Evolutionary conservation across 768 basidiomycete genomes (phyloP), one percentile per base, ranked within the genome.

Genomic region (Russula dissimulans): DNA sequence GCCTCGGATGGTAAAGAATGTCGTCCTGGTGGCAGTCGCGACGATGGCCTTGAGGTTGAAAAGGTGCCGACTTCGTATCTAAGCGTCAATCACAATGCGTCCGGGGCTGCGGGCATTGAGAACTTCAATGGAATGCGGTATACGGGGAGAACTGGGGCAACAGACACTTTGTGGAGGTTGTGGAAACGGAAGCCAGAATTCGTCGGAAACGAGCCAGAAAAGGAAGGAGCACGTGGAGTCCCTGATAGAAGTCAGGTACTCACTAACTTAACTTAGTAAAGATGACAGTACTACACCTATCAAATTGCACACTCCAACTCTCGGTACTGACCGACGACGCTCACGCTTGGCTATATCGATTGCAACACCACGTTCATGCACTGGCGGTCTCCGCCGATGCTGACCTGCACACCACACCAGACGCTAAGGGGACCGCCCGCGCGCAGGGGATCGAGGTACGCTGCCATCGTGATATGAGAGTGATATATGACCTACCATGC

Each of bases 181-280:
- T 92, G 88, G 50, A 11, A 91, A 83, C 11, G 87, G 89, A 65
- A 89, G 85, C 86, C 86, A 90, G 65, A 91, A 85, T 17, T 85
- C 83, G 9, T 87, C 22, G 22, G 84, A 87, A 42, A 89, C 78
- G 31, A 91, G 73, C 85, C 88, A 92, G 77, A 91, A 94, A 59
- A 93, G 76, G 78, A 93, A 86, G 81, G 93, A 93, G 65, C 82
- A 83, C 75, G 89, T 74, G 65, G 86, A 88, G 72, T 26, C 22
- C 22, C 22, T 26, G 22, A n/a, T n/a, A n/a, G n/a, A n/a, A n/a
- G n/a, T n/a, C n/a, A n/a, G n/a, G n/a, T n/a, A n/a, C n/a, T n/a
- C n/a, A n/a, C n/a, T n/a, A n/a, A n/a, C n/a, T n/a, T n/a, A n/a
- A n/a, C n/a, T n/a, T n/a, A n/a, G n/a, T n/a, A n/a, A n/a, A n/a